A percentile compares a stretch with the other conserved stretches of the same genome.
phyloP scores from a whole-genome alignment of 345 rosid genomes.

The Nephelium lappaceum region DNA sequence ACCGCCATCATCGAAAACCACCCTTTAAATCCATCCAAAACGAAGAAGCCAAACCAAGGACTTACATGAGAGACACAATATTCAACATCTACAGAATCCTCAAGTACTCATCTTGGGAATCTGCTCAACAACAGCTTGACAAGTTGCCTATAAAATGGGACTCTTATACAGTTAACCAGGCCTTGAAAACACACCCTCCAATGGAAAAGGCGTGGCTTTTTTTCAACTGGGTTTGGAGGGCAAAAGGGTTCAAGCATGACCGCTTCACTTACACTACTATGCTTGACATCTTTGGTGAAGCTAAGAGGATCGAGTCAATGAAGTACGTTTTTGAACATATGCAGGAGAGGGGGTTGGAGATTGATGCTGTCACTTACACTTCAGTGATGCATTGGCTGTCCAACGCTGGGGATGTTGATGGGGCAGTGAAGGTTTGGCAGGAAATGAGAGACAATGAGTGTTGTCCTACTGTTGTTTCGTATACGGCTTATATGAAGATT shows the following conservation, averaged over 20 bases:
- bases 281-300: slow-evolving; percentile 94
- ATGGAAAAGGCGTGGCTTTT: slow-evolving; percentile 94
- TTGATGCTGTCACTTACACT: slow-evolving; percentile 78
- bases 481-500: slow-evolving; percentile 84
- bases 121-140: slow-evolving; percentile 58
- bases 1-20: slow-evolving; percentile 23
- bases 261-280: slow-evolving; percentile 90
- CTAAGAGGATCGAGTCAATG: slow-evolving; percentile 75
- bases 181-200: slow-evolving; percentile 87
- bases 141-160: slow-evolving; percentile 66
- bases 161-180: slow-evolving; percentile 72
- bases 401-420: slow-evolving; percentile 61
- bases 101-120: slow-evolving; percentile 76
- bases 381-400: slow-evolving; percentile 85
- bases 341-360: slow-evolving; percentile 58
- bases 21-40: slow-evolving; percentile 27
- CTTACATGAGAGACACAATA: slow-evolving; percentile 57
- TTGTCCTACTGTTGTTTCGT: slow-evolving; percentile 68
- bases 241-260: slow-evolving; percentile 74
- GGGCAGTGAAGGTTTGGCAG: slow-evolving; percentile 63
- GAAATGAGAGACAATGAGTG: slow-evolving; percentile 65
- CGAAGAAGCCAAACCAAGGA: slow-evolving; percentile 29
- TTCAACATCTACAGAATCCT: slow-evolving; percentile 63
- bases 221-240: slow-evolving; percentile 67
- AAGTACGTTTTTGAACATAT: slow-evolving; percentile 56